Evolutionary conservation across 2,329 filamentous ascomycete genomes (phyloP).

Genomic region (Penicillium sp.): DNA sequence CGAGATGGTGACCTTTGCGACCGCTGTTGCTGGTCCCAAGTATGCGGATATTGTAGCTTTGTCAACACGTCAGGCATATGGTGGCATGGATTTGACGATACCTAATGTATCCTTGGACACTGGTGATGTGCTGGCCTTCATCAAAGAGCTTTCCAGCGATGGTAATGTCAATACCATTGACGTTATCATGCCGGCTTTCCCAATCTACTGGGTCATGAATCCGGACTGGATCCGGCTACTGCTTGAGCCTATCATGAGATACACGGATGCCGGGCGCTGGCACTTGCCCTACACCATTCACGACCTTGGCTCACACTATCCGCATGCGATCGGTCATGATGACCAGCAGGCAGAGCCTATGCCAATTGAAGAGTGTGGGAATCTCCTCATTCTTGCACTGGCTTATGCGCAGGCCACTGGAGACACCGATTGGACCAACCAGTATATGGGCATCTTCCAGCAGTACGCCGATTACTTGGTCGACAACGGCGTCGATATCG

Average conservation of each 20-base stretch:
- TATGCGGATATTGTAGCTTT: constrained; percentile 44
- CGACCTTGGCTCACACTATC: constrained; percentile 43
- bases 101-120: constrained; percentile 34
- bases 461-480: constrained; percentile 45
- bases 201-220: constrained; percentile 44
- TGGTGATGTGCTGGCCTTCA: constrained; percentile 35
- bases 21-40: constrained; percentile 34
- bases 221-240: constrained; percentile 46
- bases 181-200: constrained; percentile 44
- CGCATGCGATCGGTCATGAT: constrained; percentile 42
- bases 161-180: constrained; percentile 47
- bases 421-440: constrained; percentile 35
- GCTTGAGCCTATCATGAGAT: constrained; percentile 45
- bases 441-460: constrained; percentile 36
- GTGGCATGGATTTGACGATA: constrained; percentile 42
- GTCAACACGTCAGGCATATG: constrained; percentile 43
- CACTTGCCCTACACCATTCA: constrained; percentile 40
- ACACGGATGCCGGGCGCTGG: constrained; percentile 43
- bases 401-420: constrained; percentile 41
- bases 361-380: constrained; percentile 44
- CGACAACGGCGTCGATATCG: constrained; percentile 39
- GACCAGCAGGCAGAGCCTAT: constrained; percentile 41
- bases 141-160: constrained; percentile 46
- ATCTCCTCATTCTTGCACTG: constrained; percentile 39
- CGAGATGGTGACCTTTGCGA: constrained; percentile 29